These are phyloP conservation scores for Rhipidocladum racemiflorum DNA, from an alignment of 176 grass and related monocot genomes.

Conservation along the genomic window DNA sequence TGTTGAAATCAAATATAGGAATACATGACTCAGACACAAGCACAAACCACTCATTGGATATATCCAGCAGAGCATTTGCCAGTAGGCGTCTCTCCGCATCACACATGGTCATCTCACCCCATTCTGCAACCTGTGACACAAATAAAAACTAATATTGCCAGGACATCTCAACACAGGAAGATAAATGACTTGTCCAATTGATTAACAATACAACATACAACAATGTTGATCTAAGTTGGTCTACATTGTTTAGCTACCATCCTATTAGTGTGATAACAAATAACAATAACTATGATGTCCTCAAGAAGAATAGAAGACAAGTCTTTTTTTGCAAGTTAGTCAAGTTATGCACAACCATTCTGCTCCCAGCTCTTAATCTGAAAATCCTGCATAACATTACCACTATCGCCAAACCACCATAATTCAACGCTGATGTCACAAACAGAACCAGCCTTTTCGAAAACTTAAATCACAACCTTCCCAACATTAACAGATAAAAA, in stretches of 20 bases:
- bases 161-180: conserved; percentile 8
- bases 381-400: background rate
- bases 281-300: background rate
- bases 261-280: background rate
- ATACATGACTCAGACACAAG: conserved; percentile 92
- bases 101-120: conserved; percentile 94
- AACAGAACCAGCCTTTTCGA: background rate
- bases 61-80: conserved; percentile 80
- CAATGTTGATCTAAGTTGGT: background rate
- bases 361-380: background rate
- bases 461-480: background rate
- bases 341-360: background rate
- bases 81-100: conserved; percentile 91
- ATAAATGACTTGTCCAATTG: background rate
- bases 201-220: background rate
- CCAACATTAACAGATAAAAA: background rate
- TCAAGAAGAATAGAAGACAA: background rate
- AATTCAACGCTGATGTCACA: background rate
- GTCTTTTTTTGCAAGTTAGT: background rate
- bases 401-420: background rate
- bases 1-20: conserved; percentile 77
- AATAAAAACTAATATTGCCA: conserved; percentile 22
- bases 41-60: conserved; percentile 86
- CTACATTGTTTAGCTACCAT: background rate
- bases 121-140: conserved; percentile 73